A percentile compares a stretch with the other conserved stretches of the same genome.
phyloP scores from a whole-genome alignment of 2,329 filamentous ascomycete genomes.

The Penicillium sp. region DNA sequence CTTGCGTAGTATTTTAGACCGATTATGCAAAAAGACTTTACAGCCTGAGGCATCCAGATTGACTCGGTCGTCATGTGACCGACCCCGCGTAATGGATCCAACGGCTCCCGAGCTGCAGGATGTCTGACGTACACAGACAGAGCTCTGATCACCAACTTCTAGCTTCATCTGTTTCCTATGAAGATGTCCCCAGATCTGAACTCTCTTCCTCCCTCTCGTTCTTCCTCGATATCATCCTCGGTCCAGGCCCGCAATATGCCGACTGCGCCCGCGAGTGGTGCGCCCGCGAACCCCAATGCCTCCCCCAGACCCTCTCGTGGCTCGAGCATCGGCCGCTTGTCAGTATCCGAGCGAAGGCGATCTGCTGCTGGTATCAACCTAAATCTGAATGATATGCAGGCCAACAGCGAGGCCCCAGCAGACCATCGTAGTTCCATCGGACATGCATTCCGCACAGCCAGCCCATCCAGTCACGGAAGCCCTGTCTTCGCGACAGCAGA shows the following conservation, averaged over 20 bases:
- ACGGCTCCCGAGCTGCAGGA: background rate
- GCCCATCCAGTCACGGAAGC: constrained; percentile 46
- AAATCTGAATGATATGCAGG: constrained; percentile 38
- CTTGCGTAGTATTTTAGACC: background rate
- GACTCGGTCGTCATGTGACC: constrained; percentile 5
- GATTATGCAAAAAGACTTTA: background rate
- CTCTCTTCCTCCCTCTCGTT: constrained; percentile 63
- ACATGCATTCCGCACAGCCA: constrained; percentile 44
- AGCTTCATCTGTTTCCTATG: background rate
- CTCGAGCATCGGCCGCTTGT: constrained; percentile 38
- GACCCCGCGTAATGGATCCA: constrained; percentile 16
- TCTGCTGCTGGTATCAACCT: constrained; percentile 44
- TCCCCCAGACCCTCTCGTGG: constrained; percentile 45
- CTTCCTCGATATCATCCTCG: constrained; percentile 41
- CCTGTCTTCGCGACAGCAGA: constrained; percentile 47
- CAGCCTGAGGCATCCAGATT: background rate
- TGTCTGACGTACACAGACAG: constrained; percentile 8
- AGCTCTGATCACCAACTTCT: constrained; percentile 12
- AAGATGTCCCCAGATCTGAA: constrained; percentile 74
- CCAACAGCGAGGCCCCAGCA: constrained; percentile 38
- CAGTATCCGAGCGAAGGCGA: constrained; percentile 46
- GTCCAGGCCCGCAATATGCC: constrained; percentile 34
- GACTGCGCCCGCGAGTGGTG: constrained; percentile 56
- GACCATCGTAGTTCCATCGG: constrained; percentile 44
- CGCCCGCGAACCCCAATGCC: constrained; percentile 48